Conservation (phyloP, 495 filamentous ascomycete genomes). For the Thermochaetoides thermophila region DNA sequence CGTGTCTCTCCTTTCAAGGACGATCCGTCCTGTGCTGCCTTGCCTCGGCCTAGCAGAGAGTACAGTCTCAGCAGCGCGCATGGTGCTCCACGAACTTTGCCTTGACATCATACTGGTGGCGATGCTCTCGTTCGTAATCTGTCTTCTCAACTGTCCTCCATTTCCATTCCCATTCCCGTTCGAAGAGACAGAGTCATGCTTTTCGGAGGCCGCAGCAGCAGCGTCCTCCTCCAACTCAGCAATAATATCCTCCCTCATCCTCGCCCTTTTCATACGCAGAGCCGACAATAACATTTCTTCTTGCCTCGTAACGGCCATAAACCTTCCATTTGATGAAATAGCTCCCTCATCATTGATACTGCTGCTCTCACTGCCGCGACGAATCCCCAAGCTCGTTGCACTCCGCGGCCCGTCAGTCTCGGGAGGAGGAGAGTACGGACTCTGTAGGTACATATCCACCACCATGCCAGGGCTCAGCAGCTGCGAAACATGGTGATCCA, state of each 20-base stretch:
- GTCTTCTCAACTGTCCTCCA: not conserved
- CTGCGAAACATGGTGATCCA: conserved; percentile 18
- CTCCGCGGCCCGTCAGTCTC: conserved; percentile 15
- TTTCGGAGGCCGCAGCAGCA: not conserved
- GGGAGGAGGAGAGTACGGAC: conserved; percentile 7
- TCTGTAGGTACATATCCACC: conserved; percentile 29
- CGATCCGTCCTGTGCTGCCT: conserved; percentile 2
- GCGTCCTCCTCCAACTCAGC: conserved; percentile 37
- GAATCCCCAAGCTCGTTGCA: conserved; percentile 10
- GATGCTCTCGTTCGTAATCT: conserved; percentile 13
- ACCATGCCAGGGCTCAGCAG: conserved; percentile 30
- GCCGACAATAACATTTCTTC: conserved; percentile 73
- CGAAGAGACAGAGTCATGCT: not conserved
- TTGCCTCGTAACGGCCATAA: conserved; percentile 78
- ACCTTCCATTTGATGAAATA: conserved; percentile 38
- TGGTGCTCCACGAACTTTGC: conserved; percentile 19
- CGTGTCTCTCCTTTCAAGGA: too few species aligned
- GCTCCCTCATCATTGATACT: conserved; percentile 18
- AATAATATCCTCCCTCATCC: conserved; percentile 59
- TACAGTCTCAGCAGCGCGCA: conserved; percentile 14
- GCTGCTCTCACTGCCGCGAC: conserved; percentile 12
- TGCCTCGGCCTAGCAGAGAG: conserved; percentile 12
- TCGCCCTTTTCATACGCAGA: conserved; percentile 62
- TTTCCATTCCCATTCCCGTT: too few species aligned
- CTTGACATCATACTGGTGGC: conserved; percentile 13